These are phyloP conservation scores for Penicillium nucicola DNA, from an alignment of 495 filamentous ascomycete species.

Conservation along the genomic window DNA sequence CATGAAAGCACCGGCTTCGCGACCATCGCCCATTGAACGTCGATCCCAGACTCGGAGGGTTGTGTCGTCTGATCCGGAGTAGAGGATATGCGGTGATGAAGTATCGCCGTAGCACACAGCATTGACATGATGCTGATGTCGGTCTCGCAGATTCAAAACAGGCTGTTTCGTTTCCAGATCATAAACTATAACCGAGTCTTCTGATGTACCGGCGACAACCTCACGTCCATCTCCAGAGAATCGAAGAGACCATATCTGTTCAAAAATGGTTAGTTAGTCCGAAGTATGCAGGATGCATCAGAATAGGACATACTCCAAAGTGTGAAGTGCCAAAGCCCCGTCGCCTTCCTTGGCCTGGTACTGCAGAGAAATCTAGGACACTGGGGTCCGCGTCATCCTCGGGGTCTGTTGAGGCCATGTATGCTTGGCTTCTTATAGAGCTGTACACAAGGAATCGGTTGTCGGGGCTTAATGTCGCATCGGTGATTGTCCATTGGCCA, in stretches of 20 bases:
- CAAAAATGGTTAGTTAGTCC: conserved; percentile 23
- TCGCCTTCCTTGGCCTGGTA: conserved; percentile 31
- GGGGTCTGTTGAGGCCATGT: conserved; percentile 82
- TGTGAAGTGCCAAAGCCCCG: conserved; percentile 42
- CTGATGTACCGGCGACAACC: conserved; percentile 82
- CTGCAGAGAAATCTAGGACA: conserved; percentile 67
- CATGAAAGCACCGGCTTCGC: conserved; percentile 87
- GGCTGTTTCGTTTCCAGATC: conserved; percentile 78
- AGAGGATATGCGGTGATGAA: conserved; percentile 88
- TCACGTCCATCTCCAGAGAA: conserved; percentile 93
- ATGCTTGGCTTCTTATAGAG: conserved; percentile 78
- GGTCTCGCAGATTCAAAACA: conserved; percentile 68
- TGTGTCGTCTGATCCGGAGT: conserved; percentile 82
- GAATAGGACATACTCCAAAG: conserved; percentile 42
- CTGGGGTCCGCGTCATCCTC: conserved; percentile 73
- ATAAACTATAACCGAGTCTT: conserved; percentile 82
- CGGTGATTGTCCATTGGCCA: conserved; percentile 93
- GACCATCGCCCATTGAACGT: conserved; percentile 79
- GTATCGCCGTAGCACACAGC: conserved; percentile 94
- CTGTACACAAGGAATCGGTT: conserved; percentile 88
- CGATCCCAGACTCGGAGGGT: conserved; percentile 90
- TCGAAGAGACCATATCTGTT: conserved; percentile 81
- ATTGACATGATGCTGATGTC: conserved; percentile 86
- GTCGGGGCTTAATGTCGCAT: conserved; percentile 88
- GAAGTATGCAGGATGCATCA: neutral